Conservation (phyloP, 257 asterid species). For the Solanum infundibuliforme region DNA sequence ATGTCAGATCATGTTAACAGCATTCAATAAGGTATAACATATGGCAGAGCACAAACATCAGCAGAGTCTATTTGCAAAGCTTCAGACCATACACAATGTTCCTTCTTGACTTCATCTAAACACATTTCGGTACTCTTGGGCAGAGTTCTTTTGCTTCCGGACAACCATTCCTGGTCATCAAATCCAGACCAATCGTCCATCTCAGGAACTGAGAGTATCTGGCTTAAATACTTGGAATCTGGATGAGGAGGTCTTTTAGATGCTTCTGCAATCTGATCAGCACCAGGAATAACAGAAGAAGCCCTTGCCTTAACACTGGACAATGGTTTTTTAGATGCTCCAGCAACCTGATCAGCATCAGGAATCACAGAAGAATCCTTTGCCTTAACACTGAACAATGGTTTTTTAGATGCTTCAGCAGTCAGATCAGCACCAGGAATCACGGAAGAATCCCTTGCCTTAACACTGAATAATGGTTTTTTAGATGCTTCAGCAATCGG, state of each 20-base stretch:
- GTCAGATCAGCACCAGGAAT: slow-evolving; percentile 13
- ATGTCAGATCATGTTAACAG: background rate
- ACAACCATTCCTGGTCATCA: slow-evolving; percentile 61
- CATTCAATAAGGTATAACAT: slow-evolving; percentile 67
- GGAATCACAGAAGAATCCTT: slow-evolving; percentile 12
- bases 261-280: slow-evolving; percentile 19
- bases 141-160: slow-evolving; percentile 18
- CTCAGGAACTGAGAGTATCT: slow-evolving; percentile 44
- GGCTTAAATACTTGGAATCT: slow-evolving; percentile 42
- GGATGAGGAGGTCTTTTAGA: slow-evolving; percentile 60
- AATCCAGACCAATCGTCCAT: slow-evolving; percentile 33
- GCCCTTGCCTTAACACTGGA: slow-evolving; percentile 22
- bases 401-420: slow-evolving; percentile 22
- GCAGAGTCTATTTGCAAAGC: slow-evolving; percentile 47
- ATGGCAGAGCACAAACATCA: slow-evolving; percentile 61
- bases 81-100: slow-evolving; percentile 51
- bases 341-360: slow-evolving; percentile 16
- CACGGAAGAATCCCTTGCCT: slow-evolving; percentile 18
- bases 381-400: slow-evolving; percentile 18
- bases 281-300: slow-evolving; percentile 9
- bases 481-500: slow-evolving; percentile 23
- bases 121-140: slow-evolving; percentile 12
- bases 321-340: slow-evolving; percentile 24
- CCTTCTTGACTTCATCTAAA: slow-evolving; percentile 7
- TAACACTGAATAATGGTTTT: slow-evolving; percentile 23